phyloP scores from a whole-genome alignment of 257 asterid genomes.

The Oldenlandia corymbosa region DNA sequence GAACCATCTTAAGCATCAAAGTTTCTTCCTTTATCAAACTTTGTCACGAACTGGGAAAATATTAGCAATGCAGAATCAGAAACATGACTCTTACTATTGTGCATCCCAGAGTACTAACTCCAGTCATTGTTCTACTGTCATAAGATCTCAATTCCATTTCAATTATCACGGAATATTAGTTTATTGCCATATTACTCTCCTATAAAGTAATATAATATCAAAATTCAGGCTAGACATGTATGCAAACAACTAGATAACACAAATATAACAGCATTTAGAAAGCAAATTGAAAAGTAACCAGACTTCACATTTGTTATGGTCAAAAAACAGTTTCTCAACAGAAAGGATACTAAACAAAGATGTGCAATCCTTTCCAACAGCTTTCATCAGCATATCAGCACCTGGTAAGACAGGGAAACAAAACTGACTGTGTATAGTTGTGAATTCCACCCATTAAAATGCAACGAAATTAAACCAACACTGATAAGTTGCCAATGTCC shows the following conservation, averaged over 20 bases:
- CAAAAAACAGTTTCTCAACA: not conserved
- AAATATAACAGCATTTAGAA: not conserved
- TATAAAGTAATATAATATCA: not conserved
- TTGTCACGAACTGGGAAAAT: not conserved
- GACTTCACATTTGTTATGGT: not conserved
- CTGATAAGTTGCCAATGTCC: not conserved
- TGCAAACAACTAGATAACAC: not conserved
- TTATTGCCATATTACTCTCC: not conserved
- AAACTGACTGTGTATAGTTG: not conserved
- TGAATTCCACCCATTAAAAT: not conserved
- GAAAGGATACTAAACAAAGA: conserved; percentile 89
- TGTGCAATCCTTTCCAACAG: conserved; percentile 96
- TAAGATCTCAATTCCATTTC: not conserved
- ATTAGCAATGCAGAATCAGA: not conserved
- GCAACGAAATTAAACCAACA: not conserved
- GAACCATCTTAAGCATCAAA: not conserved
- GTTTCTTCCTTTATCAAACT: not conserved
- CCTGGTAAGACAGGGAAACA: conserved; percentile 39
- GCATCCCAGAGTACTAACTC: not conserved
- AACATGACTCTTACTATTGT: not conserved
- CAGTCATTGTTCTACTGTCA: not conserved
- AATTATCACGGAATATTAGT: not conserved
- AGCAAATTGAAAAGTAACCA: not conserved
- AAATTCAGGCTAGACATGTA: not conserved
- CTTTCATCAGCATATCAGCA: conserved; percentile 80